Base-by-base conservation (phyloP, 1,284 basidiomycete genomes). In the Irpex lacteus region DNA sequence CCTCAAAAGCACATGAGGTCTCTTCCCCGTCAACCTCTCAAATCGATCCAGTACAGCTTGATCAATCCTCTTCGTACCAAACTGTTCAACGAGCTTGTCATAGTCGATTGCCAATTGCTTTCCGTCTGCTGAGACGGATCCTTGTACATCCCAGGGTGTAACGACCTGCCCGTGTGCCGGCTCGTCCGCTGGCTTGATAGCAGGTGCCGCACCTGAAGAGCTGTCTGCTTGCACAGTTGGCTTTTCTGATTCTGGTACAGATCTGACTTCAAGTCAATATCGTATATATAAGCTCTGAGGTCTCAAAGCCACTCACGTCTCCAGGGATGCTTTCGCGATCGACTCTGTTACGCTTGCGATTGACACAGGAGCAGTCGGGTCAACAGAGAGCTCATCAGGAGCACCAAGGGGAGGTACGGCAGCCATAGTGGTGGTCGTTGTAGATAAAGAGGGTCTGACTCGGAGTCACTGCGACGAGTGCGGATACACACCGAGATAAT, bases 71-170 rank as follows among this genome's bases (percentile, higher is more conserved):
- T 89, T 87, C 4, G 98, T 98, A 50, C 98, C 98, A 72, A 99
- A 99, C 74, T 98, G 92, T 72, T 89, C 87, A 63, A 98, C 84
- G 65, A 98, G 86, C 81, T 98, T 98, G 78, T 98, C 94, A 72
- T 99, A 99, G 81, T 99, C 95, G 74, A 97, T 96, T 38, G 89
- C 94, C 59, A 90, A 85, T 73, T 95, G 92, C 73, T 94, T 91
- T 61, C 98, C 98, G 72, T 98, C 95, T 15, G 79, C 82, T 13
- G 95, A 89, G 9, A 97, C 91, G 56, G 90, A 93, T 55, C 97
- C 98, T 72, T 98, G 92, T 5, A 99, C 98, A 69, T 98, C 96
- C 93, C 98, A 99, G 19, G 98, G 98, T 0, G 97, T 99, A 59
- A 99, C 91, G 65, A 95, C 86, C 77, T 99, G 97, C 55, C 89